Conservation (phyloP, 176 grass and related monocot species). For the Aechmea fasciata region DNA sequence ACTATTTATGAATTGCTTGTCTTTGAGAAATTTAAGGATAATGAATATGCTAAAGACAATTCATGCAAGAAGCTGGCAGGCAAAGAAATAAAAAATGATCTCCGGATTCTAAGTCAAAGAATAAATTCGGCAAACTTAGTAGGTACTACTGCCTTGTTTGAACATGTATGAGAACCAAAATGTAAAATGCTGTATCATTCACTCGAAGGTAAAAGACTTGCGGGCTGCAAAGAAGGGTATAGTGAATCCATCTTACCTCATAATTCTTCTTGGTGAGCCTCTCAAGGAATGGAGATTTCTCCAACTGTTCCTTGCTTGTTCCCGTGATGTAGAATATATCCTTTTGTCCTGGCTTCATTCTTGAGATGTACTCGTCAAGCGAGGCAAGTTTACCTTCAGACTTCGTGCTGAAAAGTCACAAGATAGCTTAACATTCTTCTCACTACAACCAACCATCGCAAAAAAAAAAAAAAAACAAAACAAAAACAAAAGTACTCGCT, state of each 20-base stretch:
- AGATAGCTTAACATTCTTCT: neutral
- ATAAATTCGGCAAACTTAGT: neutral
- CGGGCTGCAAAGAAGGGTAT: neutral
- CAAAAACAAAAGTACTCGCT: neutral
- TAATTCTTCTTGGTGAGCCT: slow-evolving; percentile 91
- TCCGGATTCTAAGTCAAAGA: too few species aligned
- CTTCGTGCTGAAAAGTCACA: slow-evolving; percentile 57
- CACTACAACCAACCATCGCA: neutral
- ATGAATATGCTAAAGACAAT: too few species aligned
- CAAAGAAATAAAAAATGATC: too few species aligned
- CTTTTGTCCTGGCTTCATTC: slow-evolving; percentile 90
- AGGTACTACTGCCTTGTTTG: neutral
- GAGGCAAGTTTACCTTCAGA: slow-evolving; percentile 92
- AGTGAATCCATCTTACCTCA: slow-evolving; percentile 36
- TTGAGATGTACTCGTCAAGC: slow-evolving; percentile 97
- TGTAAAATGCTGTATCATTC: neutral
- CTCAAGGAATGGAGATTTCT: slow-evolving; percentile 98
- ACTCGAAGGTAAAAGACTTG: neutral
- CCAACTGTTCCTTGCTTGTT: slow-evolving; percentile 89
- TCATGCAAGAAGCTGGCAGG: too few species aligned
- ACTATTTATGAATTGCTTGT: too few species aligned
- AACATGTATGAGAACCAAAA: neutral
- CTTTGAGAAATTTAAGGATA: too few species aligned
- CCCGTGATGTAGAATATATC: slow-evolving; percentile 97
- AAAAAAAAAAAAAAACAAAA: neutral